These are phyloP conservation scores for Ilyonectria sp. DNA, from an alignment of 2,329 filamentous ascomycete species.

Conservation along the genomic window DNA sequence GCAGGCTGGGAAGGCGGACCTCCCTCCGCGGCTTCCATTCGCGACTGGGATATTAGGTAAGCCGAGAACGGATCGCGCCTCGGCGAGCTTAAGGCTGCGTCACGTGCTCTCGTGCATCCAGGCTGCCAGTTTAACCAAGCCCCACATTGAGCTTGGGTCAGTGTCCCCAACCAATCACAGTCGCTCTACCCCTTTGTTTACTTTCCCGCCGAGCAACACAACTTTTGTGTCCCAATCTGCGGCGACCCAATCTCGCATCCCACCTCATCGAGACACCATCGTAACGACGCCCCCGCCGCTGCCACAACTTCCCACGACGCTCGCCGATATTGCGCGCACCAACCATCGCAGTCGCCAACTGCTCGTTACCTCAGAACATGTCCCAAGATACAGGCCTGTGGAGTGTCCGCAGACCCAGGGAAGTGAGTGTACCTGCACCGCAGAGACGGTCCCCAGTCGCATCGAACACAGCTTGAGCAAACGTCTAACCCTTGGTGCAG, in stretches of 20 bases:
- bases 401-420: conserved; percentile 91
- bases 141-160: not conserved
- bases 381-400: conserved; percentile 90
- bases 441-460: conserved; percentile 34
- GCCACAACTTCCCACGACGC: conserved; percentile 1
- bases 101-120: conserved; percentile 44
- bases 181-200: conserved; percentile 56
- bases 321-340: conserved; percentile 31
- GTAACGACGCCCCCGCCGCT: conserved; percentile 17
- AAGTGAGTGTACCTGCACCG: conserved; percentile 70
- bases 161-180: conserved; percentile 46
- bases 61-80: conserved; percentile 18
- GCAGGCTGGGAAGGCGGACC: conserved; percentile 49
- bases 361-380: conserved; percentile 65
- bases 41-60: conserved; percentile 10
- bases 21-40: not conserved
- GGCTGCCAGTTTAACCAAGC: not conserved
- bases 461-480: conserved; percentile 13
- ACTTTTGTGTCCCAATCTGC: conserved; percentile 37
- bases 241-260: conserved; percentile 39
- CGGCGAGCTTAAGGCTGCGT: conserved; percentile 19
- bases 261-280: conserved; percentile 38
- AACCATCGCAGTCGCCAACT: conserved; percentile 37
- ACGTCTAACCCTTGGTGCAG: conserved; percentile 62
- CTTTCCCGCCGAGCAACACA: conserved; percentile 59